These are phyloP conservation scores for Myriosclerotinia scirpicola DNA, from an alignment of 2,329 filamentous ascomycete species.

Conservation along the genomic window DNA sequence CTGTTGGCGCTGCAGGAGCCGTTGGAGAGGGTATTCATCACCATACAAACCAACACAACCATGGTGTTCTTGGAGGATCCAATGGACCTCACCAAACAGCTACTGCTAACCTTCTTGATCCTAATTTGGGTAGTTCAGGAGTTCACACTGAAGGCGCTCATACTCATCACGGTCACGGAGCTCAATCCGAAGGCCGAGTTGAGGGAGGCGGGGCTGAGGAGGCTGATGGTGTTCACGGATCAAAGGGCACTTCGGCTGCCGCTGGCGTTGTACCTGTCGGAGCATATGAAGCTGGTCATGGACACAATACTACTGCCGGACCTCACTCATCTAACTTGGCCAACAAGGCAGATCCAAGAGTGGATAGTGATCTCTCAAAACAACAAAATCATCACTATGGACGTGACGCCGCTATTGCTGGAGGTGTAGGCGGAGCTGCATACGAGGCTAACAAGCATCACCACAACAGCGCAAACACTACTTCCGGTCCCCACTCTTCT, in stretches of 20 bases:
- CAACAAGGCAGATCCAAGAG: constrained; percentile 45
- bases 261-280: constrained; percentile 20
- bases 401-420: constrained; percentile 27
- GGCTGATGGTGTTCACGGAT: constrained; percentile 32
- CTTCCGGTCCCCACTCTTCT: constrained; percentile 41
- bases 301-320: constrained; percentile 37
- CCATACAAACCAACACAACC: constrained; percentile 26
- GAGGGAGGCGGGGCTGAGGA: constrained; percentile 36
- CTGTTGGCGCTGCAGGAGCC: constrained; percentile 24
- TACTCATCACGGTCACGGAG: constrained; percentile 14
- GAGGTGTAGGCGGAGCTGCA: constrained; percentile 25
- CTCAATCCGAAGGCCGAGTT: constrained; percentile 24
- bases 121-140: constrained; percentile 27
- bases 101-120: constrained; percentile 38
- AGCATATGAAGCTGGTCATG: constrained; percentile 27
- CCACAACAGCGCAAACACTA: constrained; percentile 28
- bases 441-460: constrained; percentile 21
- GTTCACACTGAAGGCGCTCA: constrained; percentile 28
- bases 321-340: constrained; percentile 42
- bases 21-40: constrained; percentile 27
- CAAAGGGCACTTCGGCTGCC: constrained; percentile 25
- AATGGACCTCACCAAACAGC: constrained; percentile 32
- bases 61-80: constrained; percentile 1
- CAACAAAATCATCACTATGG: constrained; percentile 28
- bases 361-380: constrained; percentile 35